Base-by-base conservation (phyloP, 345 rosid species). In the Salix udensis region DNA sequence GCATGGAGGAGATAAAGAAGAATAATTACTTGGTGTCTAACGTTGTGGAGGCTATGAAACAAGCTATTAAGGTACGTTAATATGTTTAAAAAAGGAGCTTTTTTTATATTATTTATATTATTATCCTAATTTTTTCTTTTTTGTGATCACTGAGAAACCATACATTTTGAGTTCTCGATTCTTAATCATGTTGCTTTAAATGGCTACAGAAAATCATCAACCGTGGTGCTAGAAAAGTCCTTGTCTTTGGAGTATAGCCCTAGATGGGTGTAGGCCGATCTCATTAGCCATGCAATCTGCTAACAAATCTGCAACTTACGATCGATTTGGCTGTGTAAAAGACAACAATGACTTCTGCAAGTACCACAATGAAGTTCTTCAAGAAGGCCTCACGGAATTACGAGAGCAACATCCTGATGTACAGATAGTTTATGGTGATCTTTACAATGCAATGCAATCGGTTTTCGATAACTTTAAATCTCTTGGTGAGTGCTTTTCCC, bases 331-430 rank as follows among this genome's bases (percentile, higher is more conserved):
- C 7, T 84, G 87, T 60, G 39, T 79, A 2, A 77, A 52, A 23
- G 61, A 74, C 28, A 46, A 68, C 21, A 84, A 84, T 62, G 12
- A 81, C 19, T 78, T 82, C 42, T 50, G 72, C 26, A 26, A 19
- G 23, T 74, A 82, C 52, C 83, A 79, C 65, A 85, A 79, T 23
- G n/a, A 31, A 6, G 65, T 23, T 30, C 85, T 85, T 28, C 78
- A 77, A 39, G 26, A 21, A 26, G 81, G 73, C 28, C 37, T 85
- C 4, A 34, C 14, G 0, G 60, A 69, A 67, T 48, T 85, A 7
- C 30, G 34, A 42, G 71, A 67, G 16, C 46, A 53, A 8, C 16
- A 77, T 19, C 83, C 82, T 77, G 11, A 79, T 39, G 75, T 42
- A 5, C 62, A 21, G 8, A 77, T 85, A 4, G 67, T 74, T 26